Percentiles rank a stretch among this genome's conserved stretches.
Evolutionary conservation across 768 basidiomycete genomes (phyloP).

Genomic region (Phaeotremella fagi): DNA sequence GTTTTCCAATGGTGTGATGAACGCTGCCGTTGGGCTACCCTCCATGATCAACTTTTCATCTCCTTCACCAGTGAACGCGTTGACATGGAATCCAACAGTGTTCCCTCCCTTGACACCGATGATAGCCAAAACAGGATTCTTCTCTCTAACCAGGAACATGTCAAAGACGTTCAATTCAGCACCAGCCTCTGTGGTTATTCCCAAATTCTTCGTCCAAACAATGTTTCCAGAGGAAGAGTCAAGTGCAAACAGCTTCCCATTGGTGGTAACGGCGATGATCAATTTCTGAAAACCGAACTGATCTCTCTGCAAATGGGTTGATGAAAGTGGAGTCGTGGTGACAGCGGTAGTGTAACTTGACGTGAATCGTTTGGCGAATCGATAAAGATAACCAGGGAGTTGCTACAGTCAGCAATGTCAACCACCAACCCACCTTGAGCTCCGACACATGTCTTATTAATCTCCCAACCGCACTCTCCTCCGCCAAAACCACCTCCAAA

Average conservation of each 20-base stretch:
- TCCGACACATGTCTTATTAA: conserved; percentile 37
- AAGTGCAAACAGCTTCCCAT: conserved; percentile 74
- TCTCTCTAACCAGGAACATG: conserved; percentile 39
- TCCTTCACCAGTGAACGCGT: conserved; percentile 42
- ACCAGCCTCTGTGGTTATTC: conserved; percentile 60
- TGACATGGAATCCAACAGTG: conserved; percentile 43
- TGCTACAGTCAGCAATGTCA: conserved; percentile 3
- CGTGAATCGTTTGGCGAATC: conserved; percentile 67
- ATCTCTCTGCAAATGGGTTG: conserved; percentile 58
- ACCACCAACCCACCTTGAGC: conserved; percentile 32
- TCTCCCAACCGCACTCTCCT: conserved; percentile 37
- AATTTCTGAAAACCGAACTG: conserved; percentile 83
- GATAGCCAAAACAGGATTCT: conserved; percentile 31
- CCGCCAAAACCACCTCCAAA: conserved; percentile 44
- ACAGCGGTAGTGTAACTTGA: conserved; percentile 40
- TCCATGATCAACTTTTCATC: conserved; percentile 32
- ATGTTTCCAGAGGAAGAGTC: conserved; percentile 73
- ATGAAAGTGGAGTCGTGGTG: conserved; percentile 39
- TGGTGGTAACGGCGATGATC: conserved; percentile 64
- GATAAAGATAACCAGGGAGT: conserved; percentile 61
- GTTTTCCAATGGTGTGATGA: conserved; percentile 40
- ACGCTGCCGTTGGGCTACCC: conserved; percentile 25
- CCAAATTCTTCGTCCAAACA: conserved; percentile 74
- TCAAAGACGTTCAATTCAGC: conserved; percentile 34
- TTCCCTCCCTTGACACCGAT: conserved; percentile 22